Conservation (phyloP, 257 asterid genomes). For the Jaltomata sinuosa region DNA sequence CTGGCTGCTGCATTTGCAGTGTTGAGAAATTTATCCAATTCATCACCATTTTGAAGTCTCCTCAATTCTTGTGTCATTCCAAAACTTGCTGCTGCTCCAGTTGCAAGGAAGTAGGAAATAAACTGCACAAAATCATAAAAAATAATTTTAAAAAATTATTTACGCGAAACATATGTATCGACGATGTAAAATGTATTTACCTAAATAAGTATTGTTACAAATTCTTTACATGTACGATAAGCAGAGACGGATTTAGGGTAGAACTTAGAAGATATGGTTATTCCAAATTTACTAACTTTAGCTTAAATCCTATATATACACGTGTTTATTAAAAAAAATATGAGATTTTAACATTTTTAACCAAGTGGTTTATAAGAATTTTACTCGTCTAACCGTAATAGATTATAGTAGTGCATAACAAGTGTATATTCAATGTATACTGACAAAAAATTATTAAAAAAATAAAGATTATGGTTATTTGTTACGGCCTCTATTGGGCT, state of each 20-base stretch:
- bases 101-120: slow-evolving; percentile 19
- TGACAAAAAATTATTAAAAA: too few relatives aligned
- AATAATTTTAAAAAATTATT: neutral
- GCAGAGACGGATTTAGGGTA: too few relatives aligned
- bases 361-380: neutral
- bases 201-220: neutral
- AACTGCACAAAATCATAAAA: slow-evolving; percentile 6
- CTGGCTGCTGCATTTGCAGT: slow-evolving; percentile 34
- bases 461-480: too few relatives aligned
- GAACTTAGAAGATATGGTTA: too few relatives aligned
- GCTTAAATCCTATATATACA: neutral
- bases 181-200: neutral
- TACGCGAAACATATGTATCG: neutral
- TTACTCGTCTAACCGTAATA: neutral
- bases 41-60: neutral
- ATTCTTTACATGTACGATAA: neutral
- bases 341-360: too few relatives aligned
- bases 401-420: neutral
- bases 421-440: neutral
- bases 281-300: too few relatives aligned
- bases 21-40: neutral
- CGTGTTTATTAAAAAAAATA: neutral
- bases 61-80: slow-evolving; percentile 30
- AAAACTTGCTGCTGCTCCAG: slow-evolving; percentile 41
- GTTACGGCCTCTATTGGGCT: too few relatives aligned